Evolutionary conservation across 1,284 basidiomycete genomes (phyloP), one percentile per base, ranked within the genome.

Genomic region (Termitomyces sp.): DNA sequence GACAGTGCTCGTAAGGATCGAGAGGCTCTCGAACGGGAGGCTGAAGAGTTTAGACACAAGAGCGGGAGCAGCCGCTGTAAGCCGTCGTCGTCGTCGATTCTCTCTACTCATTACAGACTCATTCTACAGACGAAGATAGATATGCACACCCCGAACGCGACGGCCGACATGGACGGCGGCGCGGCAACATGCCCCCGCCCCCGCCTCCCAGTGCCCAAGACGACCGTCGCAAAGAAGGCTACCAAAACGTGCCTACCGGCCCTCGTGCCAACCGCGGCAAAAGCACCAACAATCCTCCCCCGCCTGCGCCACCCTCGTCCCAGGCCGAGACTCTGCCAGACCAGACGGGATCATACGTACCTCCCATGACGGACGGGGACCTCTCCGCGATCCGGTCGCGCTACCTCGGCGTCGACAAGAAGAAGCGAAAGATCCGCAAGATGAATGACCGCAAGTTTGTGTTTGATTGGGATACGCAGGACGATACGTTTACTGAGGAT

Each of bases 381-480:
- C 76, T 94, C 12, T 76, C 76, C 0, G 86, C 88, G 0, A 87
- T 94, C 61, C 85, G 91, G 10, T 90, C 91, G 26, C 83, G 94
- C 31, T 97, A 98, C 68, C 84, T 98, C 21, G 94, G 94, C 7
- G 89, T 90, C 17, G 89, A 90, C 70, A 89, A 87, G 71, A 94
- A 94, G 80, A 95, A 95, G 73, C 88, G 91, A 42, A 92, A 92
- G 71, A 88, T 94, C 63, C 85, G 93, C 54, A 96, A 94, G 72
- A 91, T 91, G 81, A 91, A 89, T 64, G 93, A 95, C 68, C 89
- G 94, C 69, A 96, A 96, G 71, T 94, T 98, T 68, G 88, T 95
- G n/a, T 99, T 99, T 66, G 96, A 98, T 68, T 98, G 96, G 95
- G 94, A 94, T 65, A 86, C 87, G 48, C 88, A 88, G 66, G 94